Conservation (phyloP, 257 asterid genomes). For the Mentha longifolia region DNA sequence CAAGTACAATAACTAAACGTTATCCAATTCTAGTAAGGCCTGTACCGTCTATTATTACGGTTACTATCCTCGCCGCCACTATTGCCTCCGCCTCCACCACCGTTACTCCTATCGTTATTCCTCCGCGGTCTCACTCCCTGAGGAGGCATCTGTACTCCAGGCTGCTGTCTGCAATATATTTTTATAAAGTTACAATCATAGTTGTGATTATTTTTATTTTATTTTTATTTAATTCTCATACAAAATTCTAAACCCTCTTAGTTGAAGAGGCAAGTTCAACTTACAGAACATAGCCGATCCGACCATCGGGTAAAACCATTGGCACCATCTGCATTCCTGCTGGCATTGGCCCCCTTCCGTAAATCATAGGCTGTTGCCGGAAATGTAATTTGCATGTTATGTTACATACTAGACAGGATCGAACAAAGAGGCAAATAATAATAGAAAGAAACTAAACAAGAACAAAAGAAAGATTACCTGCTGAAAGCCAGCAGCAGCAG, state of each 20-base stretch:
- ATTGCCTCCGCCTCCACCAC: constrained; percentile 57
- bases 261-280: constrained; percentile 31
- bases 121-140: constrained; percentile 74
- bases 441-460: background rate
- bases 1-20: constrained; percentile 33
- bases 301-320: constrained; percentile 97
- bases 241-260: background rate
- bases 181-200: background rate
- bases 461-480: constrained; percentile 53
- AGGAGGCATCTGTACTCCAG: constrained; percentile 77
- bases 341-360: constrained; percentile 97
- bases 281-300: constrained; percentile 96
- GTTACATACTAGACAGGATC: constrained; percentile 9
- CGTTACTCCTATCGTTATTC: constrained; percentile 66
- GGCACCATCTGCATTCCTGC: constrained; percentile 99
- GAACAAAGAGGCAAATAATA: constrained; percentile 1
- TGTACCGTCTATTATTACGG: constrained; percentile 68
- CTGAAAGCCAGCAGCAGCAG: constrained; percentile 79
- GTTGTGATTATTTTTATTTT: too few species aligned
- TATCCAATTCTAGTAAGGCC: constrained; percentile 64
- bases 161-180: constrained; percentile 74
- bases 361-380: constrained; percentile 92
- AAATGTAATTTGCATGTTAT: background rate
- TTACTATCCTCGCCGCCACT: constrained; percentile 52
- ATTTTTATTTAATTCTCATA: background rate